Evolutionary conservation across 257 asterid species (phyloP).

Genomic region (Nicotiana sylvestris): DNA sequence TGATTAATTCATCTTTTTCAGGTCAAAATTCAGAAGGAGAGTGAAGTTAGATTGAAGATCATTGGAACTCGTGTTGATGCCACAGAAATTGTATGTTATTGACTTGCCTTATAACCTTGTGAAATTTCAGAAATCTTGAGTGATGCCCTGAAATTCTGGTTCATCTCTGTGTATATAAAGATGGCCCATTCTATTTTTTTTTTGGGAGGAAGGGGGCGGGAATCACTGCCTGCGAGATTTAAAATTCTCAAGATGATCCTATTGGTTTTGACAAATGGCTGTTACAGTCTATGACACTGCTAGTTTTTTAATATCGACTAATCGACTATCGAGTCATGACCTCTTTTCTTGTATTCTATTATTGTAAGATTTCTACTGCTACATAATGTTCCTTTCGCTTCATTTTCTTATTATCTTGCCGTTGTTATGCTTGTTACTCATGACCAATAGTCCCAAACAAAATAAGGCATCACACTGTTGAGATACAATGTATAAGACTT

Average conservation of each 20-base stretch:
- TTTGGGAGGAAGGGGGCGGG: not conserved
- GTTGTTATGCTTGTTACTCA: not conserved
- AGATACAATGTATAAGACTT: not conserved
- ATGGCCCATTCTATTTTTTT: not conserved
- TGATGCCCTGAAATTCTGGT: not conserved
- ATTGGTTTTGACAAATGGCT: not conserved
- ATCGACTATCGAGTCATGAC: not conserved
- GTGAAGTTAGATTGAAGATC: slow-evolving; percentile 40
- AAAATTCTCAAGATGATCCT: not conserved
- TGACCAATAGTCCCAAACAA: not conserved
- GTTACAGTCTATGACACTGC: not conserved
- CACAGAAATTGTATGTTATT: slow-evolving; percentile 65
- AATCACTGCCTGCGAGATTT: not conserved
- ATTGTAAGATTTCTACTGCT: too few relatives aligned
- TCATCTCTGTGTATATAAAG: not conserved
- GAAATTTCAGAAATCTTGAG: not conserved
- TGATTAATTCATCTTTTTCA: not conserved
- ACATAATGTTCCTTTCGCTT: too few relatives aligned
- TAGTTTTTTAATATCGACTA: not conserved
- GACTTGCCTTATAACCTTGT: not conserved
- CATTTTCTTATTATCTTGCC: too few relatives aligned
- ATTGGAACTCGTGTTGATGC: slow-evolving; percentile 58
- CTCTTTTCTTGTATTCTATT: too few relatives aligned
- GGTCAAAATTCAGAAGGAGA: slow-evolving; percentile 42
- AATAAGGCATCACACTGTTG: not conserved